Percentiles rank a stretch among this genome's conserved stretches.
phyloP scores from a whole-genome alignment of 1,284 basidiomycete genomes.

The Chalciporus sp. region DNA sequence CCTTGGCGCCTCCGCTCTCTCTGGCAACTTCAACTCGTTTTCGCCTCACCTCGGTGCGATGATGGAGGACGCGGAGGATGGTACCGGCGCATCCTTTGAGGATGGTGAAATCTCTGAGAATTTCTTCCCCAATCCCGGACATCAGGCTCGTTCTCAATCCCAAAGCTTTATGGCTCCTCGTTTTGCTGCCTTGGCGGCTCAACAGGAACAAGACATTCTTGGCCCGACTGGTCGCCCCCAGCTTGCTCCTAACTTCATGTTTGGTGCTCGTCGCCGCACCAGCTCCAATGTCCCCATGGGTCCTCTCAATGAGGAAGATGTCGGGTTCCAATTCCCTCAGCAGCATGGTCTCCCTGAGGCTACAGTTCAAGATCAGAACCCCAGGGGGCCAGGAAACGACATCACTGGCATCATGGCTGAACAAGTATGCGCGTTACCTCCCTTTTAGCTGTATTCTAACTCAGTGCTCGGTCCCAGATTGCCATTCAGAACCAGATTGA shows the following conservation, averaged over 20 bases:
- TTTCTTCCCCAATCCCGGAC: conserved; percentile 49
- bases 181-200: conserved; percentile 82
- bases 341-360: conserved; percentile 51
- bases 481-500: conserved; percentile 91
- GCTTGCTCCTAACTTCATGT: conserved; percentile 87
- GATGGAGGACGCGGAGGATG: conserved; percentile 78
- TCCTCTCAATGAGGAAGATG: conserved; percentile 77
- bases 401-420: conserved; percentile 87
- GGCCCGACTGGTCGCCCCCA: conserved; percentile 87
- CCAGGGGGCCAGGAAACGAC: conserved; percentile 69
- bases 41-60: conserved; percentile 79
- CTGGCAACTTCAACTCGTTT: conserved; percentile 66
- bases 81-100: conserved; percentile 52
- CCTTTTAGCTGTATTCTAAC: conserved; percentile 7
- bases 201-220: conserved; percentile 66
- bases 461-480: conserved; percentile 54
- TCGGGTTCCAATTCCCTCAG: conserved; percentile 82
- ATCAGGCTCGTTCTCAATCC: conserved; percentile 73
- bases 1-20: conserved; percentile 59
- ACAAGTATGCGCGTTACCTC: conserved; percentile 56
- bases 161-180: conserved; percentile 85
- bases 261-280: conserved; percentile 71
- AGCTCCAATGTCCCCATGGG: conserved; percentile 55
- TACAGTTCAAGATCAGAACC: conserved; percentile 43
- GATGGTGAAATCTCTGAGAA: conserved; percentile 76